phyloP scores from a whole-genome alignment of 2,329 filamentous ascomycete genomes.

The Aureobasidium lini region DNA sequence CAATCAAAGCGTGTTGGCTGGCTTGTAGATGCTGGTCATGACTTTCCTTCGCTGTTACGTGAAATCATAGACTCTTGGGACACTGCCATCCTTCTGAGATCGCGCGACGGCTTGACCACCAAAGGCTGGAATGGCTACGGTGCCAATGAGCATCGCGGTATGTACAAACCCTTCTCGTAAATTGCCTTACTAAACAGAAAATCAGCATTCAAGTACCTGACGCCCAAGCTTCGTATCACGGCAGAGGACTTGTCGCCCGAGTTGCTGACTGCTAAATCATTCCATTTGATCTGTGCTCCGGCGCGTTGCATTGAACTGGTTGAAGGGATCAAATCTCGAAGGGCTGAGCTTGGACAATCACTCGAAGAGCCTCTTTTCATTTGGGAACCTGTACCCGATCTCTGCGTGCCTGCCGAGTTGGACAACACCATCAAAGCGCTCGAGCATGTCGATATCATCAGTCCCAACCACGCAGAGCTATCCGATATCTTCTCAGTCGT shows the following conservation, averaged over 20 bases:
- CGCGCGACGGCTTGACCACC: slow-evolving; percentile 66
- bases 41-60: slow-evolving; percentile 67
- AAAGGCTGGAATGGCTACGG: slow-evolving; percentile 90
- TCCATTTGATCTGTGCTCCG: slow-evolving; percentile 83
- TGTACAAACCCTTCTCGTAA: slow-evolving; percentile 28
- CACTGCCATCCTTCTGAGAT: slow-evolving; percentile 65
- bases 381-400: slow-evolving; percentile 92
- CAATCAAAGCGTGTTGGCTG: slow-evolving; percentile 66
- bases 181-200: neutral
- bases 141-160: slow-evolving; percentile 34
- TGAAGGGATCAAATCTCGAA: slow-evolving; percentile 54
- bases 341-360: slow-evolving; percentile 31
- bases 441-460: slow-evolving; percentile 51
- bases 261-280: slow-evolving; percentile 65
- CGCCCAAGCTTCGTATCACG: slow-evolving; percentile 75
- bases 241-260: slow-evolving; percentile 59
- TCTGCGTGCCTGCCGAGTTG: slow-evolving; percentile 63
- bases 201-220: slow-evolving; percentile 70
- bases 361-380: slow-evolving; percentile 61
- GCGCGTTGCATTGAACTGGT: slow-evolving; percentile 69
- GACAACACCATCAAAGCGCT: slow-evolving; percentile 47
- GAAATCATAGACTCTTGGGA: slow-evolving; percentile 64
- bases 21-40: slow-evolving; percentile 83
- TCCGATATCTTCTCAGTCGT: slow-evolving; percentile 66
- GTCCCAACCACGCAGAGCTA: slow-evolving; percentile 86